Percentiles rank a stretch among this genome's conserved stretches.
Conservation (phyloP, 768 basidiomycete genomes). For the Pulveroboletus sp. region DNA sequence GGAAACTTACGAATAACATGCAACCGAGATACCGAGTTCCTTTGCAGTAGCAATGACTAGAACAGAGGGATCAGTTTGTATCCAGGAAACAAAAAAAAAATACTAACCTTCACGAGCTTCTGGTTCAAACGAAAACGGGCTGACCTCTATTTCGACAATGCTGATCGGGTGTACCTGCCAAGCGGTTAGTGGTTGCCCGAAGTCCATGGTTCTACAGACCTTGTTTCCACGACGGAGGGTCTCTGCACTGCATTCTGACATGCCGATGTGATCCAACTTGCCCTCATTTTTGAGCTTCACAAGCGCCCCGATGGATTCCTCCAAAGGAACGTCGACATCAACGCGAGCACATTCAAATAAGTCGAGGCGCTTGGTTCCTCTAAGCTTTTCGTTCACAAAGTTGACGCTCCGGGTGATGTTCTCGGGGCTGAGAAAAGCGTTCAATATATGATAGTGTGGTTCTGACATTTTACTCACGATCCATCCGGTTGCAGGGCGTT, state of each 20-base stretch:
- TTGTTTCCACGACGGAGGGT: slow-evolving; percentile 42
- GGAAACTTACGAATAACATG: slow-evolving; percentile 53
- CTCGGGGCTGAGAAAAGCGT: slow-evolving; percentile 35
- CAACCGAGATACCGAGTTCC: slow-evolving; percentile 55
- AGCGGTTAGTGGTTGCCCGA: neutral
- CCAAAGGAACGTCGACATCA: slow-evolving; percentile 42
- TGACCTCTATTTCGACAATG: slow-evolving; percentile 65
- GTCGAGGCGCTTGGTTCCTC: slow-evolving; percentile 54
- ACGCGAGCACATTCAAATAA: slow-evolving; percentile 54
- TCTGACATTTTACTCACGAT: slow-evolving; percentile 28
- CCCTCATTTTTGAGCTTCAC: slow-evolving; percentile 32
- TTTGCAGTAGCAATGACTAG: slow-evolving; percentile 48
- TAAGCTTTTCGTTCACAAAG: slow-evolving; percentile 41
- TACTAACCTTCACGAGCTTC: slow-evolving; percentile 42
- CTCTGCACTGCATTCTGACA: slow-evolving; percentile 50
- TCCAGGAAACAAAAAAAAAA: neutral
- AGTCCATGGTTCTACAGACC: neutral
- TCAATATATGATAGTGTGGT: too few species aligned
- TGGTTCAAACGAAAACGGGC: slow-evolving; percentile 55
- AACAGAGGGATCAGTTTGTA: neutral
- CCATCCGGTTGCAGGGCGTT: slow-evolving; percentile 12
- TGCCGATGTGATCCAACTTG: slow-evolving; percentile 49
- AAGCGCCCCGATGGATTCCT: slow-evolving; percentile 43
- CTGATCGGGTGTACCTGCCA: slow-evolving; percentile 50
- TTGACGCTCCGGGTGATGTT: slow-evolving; percentile 46